These are phyloP conservation scores for Nothopassalora personata DNA, from an alignment of 2,329 filamentous ascomycete species.

Conservation along the genomic window DNA sequence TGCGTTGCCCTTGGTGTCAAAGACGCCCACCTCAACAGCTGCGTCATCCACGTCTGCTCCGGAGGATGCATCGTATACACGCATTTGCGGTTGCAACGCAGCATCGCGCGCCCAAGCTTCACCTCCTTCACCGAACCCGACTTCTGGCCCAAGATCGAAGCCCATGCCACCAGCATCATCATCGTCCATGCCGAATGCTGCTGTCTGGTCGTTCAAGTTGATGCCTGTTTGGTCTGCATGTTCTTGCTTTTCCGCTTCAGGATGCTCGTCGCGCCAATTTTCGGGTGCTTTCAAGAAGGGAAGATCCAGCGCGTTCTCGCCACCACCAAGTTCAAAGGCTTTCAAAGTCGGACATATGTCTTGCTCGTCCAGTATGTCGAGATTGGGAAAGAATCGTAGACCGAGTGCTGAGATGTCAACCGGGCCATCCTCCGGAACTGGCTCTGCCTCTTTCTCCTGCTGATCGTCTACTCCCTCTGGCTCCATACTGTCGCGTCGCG, in stretches of 20 bases:
- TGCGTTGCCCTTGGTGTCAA: conserved; percentile 58
- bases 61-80: conserved; percentile 61
- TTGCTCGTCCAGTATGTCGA: conserved; percentile 70
- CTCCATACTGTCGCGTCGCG: conserved; percentile 34
- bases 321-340: conserved; percentile 83
- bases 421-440: conserved; percentile 55
- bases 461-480: conserved; percentile 41
- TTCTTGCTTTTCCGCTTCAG: conserved; percentile 52
- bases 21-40: conserved; percentile 45
- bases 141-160: conserved; percentile 56
- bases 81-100: conserved; percentile 78
- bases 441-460: conserved; percentile 43
- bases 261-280: conserved; percentile 66
- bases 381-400: conserved; percentile 77
- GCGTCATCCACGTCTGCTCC: conserved; percentile 50
- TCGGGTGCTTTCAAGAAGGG: conserved; percentile 83
- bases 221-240: conserved; percentile 46
- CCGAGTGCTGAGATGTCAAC: conserved; percentile 75
- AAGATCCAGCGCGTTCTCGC: conserved; percentile 78
- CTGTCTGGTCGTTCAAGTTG: conserved; percentile 39
- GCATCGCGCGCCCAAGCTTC: conserved; percentile 93
- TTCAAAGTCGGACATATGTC: conserved; percentile 95
- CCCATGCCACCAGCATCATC: conserved; percentile 63
- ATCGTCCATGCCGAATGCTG: conserved; percentile 57
- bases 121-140: conserved; percentile 90